Base-by-base conservation (phyloP, 2,329 filamentous ascomycete species). In the Colletotrichum horii region DNA sequence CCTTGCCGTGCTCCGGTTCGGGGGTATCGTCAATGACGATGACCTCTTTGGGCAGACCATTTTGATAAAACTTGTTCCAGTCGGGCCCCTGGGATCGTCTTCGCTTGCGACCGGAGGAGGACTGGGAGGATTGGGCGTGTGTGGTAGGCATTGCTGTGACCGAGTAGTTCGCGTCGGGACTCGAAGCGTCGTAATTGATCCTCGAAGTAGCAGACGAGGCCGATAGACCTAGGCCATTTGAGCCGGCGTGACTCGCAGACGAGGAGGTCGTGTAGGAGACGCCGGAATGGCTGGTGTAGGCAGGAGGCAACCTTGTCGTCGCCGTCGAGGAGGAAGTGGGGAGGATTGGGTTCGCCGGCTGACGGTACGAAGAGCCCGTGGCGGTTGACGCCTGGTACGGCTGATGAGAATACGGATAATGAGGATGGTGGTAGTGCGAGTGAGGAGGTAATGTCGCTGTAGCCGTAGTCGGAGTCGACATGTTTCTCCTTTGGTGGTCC, bases 21-120 rank as follows among this genome's bases (percentile, higher is more conserved):
- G 94, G 94, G 6, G 91, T 92, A 83, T 96, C 93, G 78, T 94
- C 92, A 80, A 97, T 97, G 80, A 96, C 92, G 81, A 97, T 96
- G 82, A 97, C 92, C 86, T 97, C 95, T 82, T 95, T 94, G 28
- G 95, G 95, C 30, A 96, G 86, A 6, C 95, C 95, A 83, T 96
- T 96, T 82, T 93, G 94, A 84, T 96, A 96, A 82, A 96, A 97
- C 78, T 90, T 91, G 74, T 91, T 88, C 95, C 95, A 97, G 84
- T 97, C 93, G 66, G 94, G 94, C 78, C 92, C 89, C 83, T 89
- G 90, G 77, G 89, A 91, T 76, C 90, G 89, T 78, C 90, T 87
- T 78, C 89, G 87, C 82, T 92, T 92, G 78, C 88, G 81, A 38
- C 79, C 77, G 24, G 80, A 78, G 26, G 80, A 78, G 71, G 80